Evolutionary conservation across 208 protist genomes (phyloP).

Genomic region (Leptomonas pyrrhocoris): DNA sequence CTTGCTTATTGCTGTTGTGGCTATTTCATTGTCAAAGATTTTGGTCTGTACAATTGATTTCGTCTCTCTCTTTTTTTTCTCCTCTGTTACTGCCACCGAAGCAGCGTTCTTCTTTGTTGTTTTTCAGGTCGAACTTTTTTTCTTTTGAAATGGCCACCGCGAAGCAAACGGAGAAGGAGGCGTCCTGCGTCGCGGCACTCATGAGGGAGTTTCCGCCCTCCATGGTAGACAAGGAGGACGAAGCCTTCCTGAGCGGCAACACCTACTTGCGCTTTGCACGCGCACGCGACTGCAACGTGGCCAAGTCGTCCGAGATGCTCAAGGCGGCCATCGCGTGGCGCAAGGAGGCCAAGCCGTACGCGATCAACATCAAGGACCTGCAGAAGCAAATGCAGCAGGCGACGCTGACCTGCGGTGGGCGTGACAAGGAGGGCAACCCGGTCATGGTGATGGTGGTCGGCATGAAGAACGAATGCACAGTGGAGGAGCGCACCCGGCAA

Average conservation of each 20-base stretch:
- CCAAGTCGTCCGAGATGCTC: constrained; percentile 54
- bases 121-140: neutral
- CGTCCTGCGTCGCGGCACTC: constrained; percentile 44
- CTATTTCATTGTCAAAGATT: too few species aligned
- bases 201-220: constrained; percentile 36
- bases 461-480: constrained; percentile 49
- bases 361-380: constrained; percentile 43
- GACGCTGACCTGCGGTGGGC: constrained; percentile 49
- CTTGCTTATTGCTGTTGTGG: constrained; percentile 5
- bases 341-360: constrained; percentile 51
- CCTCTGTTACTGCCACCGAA: too few species aligned
- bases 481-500: constrained; percentile 54
- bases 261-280: constrained; percentile 76
- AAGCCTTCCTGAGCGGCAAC: constrained; percentile 50
- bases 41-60: too few species aligned
- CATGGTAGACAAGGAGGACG: constrained; percentile 34
- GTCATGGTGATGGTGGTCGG: constrained; percentile 66
- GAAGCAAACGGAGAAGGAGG: constrained; percentile 39
- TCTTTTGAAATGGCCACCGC: constrained; percentile 21
- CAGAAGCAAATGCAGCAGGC: constrained; percentile 41
- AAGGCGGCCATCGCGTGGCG: constrained; percentile 57
- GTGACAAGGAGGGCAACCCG: constrained; percentile 42
- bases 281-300: constrained; percentile 42
- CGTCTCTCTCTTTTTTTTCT: neutral
- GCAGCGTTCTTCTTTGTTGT: neutral